Percentiles rank a stretch among this genome's conserved stretches.
These are phyloP conservation scores for Tetradesmus lagerheimii DNA, from an alignment of 139 green algal species.

Conservation along the genomic window DNA sequence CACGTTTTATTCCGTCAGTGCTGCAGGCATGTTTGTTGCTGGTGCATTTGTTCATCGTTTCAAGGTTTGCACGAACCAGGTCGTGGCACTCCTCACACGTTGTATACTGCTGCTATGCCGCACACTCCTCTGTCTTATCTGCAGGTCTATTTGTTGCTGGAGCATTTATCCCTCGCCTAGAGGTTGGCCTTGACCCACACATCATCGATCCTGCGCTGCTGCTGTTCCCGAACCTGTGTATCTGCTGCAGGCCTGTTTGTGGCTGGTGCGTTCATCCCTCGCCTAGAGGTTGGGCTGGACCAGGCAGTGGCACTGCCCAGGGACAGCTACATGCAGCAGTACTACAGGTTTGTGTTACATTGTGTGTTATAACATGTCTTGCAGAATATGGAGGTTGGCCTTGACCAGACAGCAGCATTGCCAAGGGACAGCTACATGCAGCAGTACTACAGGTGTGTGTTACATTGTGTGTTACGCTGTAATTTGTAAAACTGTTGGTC, in stretches of 20 bases:
- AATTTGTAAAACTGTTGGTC: too few relatives aligned
- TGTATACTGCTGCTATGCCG: too few relatives aligned
- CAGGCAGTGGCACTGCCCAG: constrained; percentile 88
- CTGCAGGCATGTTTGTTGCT: too few relatives aligned
- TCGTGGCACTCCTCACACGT: too few relatives aligned
- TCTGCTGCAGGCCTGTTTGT: constrained; percentile 47
- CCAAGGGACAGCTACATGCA: constrained; percentile 93
- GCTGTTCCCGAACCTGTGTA: not conserved
- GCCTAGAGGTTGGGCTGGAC: constrained; percentile 81
- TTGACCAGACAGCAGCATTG: constrained; percentile 91
- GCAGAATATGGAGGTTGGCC: constrained; percentile 58
- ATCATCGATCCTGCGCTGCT: too few relatives aligned
- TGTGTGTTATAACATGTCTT: not conserved
- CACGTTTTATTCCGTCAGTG: too few relatives aligned
- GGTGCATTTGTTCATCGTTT: too few relatives aligned
- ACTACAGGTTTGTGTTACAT: constrained; percentile 67
- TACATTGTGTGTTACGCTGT: not conserved
- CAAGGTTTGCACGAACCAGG: too few relatives aligned
- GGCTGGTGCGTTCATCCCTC: constrained; percentile 41
- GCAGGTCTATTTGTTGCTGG: too few relatives aligned
- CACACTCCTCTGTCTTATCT: too few relatives aligned
- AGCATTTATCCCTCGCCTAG: too few relatives aligned
- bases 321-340: constrained; percentile 95
- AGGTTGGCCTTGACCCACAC: too few relatives aligned
- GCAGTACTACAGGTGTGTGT: not conserved